Conservation (phyloP, 176 grass and related monocot species). For the Pontederia paniculata region DNA sequence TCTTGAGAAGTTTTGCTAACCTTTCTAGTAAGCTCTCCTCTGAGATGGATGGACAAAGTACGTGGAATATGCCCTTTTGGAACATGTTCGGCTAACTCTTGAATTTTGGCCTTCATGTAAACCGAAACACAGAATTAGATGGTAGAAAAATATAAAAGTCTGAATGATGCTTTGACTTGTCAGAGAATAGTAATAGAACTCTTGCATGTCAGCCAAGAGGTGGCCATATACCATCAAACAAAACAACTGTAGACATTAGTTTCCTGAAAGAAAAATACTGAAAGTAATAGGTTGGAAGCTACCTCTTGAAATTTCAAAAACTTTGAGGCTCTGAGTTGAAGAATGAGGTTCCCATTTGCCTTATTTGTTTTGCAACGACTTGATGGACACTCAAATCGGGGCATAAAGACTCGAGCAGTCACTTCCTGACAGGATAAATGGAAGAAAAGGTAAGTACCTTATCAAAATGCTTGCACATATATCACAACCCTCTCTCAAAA, state of each 20-base stretch:
- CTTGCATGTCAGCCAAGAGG: no score
- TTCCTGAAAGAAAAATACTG: not conserved
- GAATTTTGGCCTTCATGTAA: slow-evolving; percentile 70
- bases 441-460: slow-evolving; percentile 12
- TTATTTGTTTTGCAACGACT: slow-evolving; percentile 83
- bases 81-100: slow-evolving; percentile 96
- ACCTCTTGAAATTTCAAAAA: slow-evolving; percentile 99
- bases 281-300: not conserved
- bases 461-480: not conserved
- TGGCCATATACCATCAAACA: not conserved
- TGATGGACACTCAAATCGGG: slow-evolving; percentile 88
- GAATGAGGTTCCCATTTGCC: slow-evolving; percentile 91
- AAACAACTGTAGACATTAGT: not conserved
- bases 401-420: slow-evolving; percentile 94
- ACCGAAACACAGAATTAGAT: slow-evolving; percentile 12
- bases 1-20: slow-evolving; percentile 23
- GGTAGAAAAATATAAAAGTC: no score
- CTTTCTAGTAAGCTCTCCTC: slow-evolving; percentile 97
- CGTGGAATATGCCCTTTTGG: slow-evolving; percentile 98
- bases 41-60: slow-evolving; percentile 82
- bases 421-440: slow-evolving; percentile 63
- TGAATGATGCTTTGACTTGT: no score
- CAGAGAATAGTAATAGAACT: no score
- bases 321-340: slow-evolving; percentile 89
- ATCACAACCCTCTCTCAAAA: no score